Conservation (phyloP, 2,329 filamentous ascomycete genomes). For the Fusarium abutilonis region DNA sequence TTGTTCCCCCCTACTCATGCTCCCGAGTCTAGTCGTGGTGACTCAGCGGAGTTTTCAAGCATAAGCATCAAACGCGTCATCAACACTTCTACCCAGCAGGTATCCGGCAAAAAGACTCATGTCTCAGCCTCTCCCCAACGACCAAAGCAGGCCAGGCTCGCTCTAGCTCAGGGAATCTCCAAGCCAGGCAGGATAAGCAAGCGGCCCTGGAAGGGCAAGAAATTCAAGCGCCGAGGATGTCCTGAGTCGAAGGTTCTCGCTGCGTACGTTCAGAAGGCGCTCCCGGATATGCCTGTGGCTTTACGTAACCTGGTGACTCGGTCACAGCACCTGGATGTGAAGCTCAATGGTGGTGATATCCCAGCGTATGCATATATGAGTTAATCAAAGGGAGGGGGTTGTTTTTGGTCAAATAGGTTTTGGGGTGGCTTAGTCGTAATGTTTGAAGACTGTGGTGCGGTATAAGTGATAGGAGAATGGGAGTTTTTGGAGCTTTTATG, state of each 20-base stretch:
- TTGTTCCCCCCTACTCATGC: neutral
- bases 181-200: conserved; percentile 18
- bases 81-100: neutral
- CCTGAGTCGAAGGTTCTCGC: neutral
- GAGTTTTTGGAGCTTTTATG: neutral
- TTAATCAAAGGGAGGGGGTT: neutral
- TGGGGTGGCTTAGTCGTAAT: neutral
- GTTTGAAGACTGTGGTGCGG: neutral
- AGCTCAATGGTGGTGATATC: conserved; percentile 10
- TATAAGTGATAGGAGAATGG: conserved; percentile 12
- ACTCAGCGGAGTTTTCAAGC: neutral
- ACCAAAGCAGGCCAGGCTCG: neutral
- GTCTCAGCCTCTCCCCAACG: neutral
- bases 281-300: conserved; percentile 34
- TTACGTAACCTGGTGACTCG: conserved; percentile 36
- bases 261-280: neutral
- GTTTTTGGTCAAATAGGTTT: neutral
- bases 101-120: neutral
- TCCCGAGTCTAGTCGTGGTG: neutral
- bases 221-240: neutral
- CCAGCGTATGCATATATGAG: conserved; percentile 12
- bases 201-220: conserved; percentile 1
- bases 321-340: conserved; percentile 19
- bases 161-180: neutral
- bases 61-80: conserved; percentile 19